Conservation (phyloP, 495 filamentous ascomycete genomes). For the Melanomma pulvis-pyrius region DNA sequence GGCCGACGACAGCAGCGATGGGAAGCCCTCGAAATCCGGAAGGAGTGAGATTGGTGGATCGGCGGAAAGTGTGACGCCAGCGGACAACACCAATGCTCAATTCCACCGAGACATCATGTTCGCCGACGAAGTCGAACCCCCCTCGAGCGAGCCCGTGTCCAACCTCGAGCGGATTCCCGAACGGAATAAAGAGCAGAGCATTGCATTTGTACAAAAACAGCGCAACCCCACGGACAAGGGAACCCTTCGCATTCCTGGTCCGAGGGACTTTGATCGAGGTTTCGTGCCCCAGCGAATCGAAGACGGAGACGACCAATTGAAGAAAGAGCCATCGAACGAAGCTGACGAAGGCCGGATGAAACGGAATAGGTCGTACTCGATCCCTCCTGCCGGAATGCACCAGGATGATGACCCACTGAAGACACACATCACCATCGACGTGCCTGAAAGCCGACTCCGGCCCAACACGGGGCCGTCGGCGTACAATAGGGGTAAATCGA, state of each 20-base stretch:
- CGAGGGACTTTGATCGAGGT: conserved; percentile 81
- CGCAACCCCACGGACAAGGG: conserved; percentile 71
- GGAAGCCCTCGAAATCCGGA: conserved; percentile 42
- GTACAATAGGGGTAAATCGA: conserved; percentile 2
- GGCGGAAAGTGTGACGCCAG: neutral
- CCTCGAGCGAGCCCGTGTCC: conserved; percentile 28
- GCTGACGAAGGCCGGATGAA: neutral
- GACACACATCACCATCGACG: conserved; percentile 54
- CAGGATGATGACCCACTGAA: conserved; percentile 44
- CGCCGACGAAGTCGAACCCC: conserved; percentile 57
- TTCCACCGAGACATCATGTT: conserved; percentile 61
- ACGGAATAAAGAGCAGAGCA: conserved; percentile 71
- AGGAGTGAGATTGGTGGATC: conserved; percentile 22
- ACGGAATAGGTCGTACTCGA: conserved; percentile 9
- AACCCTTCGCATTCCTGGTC: conserved; percentile 81
- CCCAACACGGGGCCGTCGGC: conserved; percentile 19
- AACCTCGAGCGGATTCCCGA: conserved; percentile 51
- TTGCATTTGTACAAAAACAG: conserved; percentile 83
- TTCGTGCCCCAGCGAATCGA: conserved; percentile 65
- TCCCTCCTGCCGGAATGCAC: conserved; percentile 40
- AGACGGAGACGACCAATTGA: conserved; percentile 24
- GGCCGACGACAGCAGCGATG: conserved; percentile 17
- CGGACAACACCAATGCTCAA: neutral
- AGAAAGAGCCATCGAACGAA: conserved; percentile 24
- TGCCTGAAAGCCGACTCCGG: conserved; percentile 45